phyloP scores from a whole-genome alignment of 306 rosid genomes.

The Casuarina glauca region DNA sequence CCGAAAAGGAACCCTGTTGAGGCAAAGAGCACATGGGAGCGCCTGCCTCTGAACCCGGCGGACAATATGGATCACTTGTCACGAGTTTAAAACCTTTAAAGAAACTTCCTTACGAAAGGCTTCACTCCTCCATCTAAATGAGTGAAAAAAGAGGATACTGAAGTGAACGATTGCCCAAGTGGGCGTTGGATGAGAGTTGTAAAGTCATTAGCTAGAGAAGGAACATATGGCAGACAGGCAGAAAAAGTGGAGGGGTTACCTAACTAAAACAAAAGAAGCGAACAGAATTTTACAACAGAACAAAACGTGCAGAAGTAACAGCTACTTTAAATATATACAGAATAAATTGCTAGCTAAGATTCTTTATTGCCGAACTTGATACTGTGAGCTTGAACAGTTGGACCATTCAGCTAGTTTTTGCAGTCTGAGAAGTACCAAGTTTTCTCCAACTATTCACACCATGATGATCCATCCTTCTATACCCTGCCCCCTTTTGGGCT shows the following conservation, averaged over 20 bases:
- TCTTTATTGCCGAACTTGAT: neutral
- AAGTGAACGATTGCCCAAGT: no score
- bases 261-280: neutral
- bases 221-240: neutral
- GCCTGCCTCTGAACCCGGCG: neutral
- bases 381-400: neutral
- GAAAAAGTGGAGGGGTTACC: neutral
- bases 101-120: no score
- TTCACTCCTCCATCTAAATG: no score
- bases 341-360: neutral
- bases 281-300: neutral
- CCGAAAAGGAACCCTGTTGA: neutral
- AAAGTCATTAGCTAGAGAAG: neutral
- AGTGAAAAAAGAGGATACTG: no score
- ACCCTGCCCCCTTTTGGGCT: neutral
- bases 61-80: neutral
- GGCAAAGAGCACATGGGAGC: neutral
- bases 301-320: neutral
- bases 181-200: no score
- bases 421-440: neutral
- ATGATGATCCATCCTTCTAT: neutral
- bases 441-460: neutral
- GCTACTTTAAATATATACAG: slow-evolving; percentile 22
- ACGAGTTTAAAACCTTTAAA: no score
- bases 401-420: neutral